Evolutionary conservation across 306 rosid species (phyloP), one percentile per base, ranked within the genome.

Genomic region (Quercus glauca): DNA sequence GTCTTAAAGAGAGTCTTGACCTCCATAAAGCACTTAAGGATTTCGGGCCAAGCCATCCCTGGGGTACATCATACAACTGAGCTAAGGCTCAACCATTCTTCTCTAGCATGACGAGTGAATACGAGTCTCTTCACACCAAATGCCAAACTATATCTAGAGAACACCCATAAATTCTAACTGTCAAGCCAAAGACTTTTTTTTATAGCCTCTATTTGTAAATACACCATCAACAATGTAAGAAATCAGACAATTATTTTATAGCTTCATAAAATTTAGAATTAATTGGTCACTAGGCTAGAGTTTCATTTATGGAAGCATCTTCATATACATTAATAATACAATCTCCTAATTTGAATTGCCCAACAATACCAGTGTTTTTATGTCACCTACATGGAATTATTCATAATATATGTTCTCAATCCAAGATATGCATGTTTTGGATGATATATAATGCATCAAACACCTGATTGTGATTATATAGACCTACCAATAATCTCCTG

Each of bases 401-500:
- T 29, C 70, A 64, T 9, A 49, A 64, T 64, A 17, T 5, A 10
- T 64, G 20, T 15, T 64, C 19, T 19, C 37, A 28, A 21, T 23
- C 3, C 67, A 60, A 60, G 72, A 64, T 35, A 67, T 35, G 72
- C 43, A 64, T 17, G 45, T 67, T 67, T 37, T n/a, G 7, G 51
- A 67, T 33, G 72, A 67, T 9, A 67, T 64, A 64, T 35, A 37
- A 33, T 17, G 72, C n/a, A 33, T 10, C 15, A 33, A 67, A 67
- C 52, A 67, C 52, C 10, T 35, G 17, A 18, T 35, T 33, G 26
- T 18, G 72, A n/a, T 67, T 19, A 64, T 33, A 53, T 28, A 55
- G 73, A 61, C 80, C 65, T 70, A 87, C 91, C 91, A 85, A 76
- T 88, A 88, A 76, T 88, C 87, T 76, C 91, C 91, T 0, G 89